Evolutionary conservation across 306 rosid species (phyloP).

Genomic region (Quercus wislizeni): DNA sequence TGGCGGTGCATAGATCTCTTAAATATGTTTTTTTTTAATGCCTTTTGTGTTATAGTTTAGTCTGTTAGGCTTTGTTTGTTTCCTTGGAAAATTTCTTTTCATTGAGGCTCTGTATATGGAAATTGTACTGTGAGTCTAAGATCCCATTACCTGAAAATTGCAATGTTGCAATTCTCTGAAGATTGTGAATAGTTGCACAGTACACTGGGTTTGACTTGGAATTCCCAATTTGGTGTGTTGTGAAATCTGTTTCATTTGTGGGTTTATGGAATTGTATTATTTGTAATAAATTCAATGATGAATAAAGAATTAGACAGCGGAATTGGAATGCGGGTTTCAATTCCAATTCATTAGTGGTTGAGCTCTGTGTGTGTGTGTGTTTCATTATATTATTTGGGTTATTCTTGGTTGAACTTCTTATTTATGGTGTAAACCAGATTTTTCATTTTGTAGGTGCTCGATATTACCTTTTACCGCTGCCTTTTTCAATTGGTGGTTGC

Average conservation of each 20-base stretch:
- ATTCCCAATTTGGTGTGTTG: neutral
- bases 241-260: no score
- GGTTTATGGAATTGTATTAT: no score
- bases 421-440: neutral
- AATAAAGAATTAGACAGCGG: neutral
- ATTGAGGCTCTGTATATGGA: no score
- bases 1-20: no score
- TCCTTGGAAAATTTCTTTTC: neutral
- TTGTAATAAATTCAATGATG: neutral
- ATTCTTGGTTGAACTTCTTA: neutral
- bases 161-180: neutral
- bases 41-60: no score
- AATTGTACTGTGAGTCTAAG: no score
- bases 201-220: slow-evolving; percentile 4
- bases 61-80: no score
- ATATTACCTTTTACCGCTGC: neutral
- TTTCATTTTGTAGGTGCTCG: slow-evolving; percentile 14
- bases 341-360: neutral
- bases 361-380: neutral
- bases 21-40: no score
- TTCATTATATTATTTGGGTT: neutral
- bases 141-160: neutral
- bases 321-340: neutral
- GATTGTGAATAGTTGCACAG: neutral
- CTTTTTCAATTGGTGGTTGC: slow-evolving; percentile 4